phyloP scores from a whole-genome alignment of 352 stramenopile genomes.

The Pythium monospermum region DNA sequence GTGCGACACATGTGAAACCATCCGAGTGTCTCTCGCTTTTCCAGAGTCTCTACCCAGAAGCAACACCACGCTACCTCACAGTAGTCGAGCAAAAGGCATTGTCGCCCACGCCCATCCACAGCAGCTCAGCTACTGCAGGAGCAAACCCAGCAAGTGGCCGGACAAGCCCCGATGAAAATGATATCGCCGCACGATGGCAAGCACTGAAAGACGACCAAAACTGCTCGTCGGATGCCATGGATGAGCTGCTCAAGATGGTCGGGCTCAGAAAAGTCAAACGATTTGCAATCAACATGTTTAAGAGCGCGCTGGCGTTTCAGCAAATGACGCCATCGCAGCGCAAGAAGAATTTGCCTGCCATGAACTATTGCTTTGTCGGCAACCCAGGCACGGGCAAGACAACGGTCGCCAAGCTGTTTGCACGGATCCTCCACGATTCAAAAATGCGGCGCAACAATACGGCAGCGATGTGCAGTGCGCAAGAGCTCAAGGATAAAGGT shows the following conservation, averaged over 20 bases:
- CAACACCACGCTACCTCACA: conserved; percentile 37
- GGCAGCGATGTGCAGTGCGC: conserved; percentile 42
- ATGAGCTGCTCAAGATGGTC: conserved; percentile 76
- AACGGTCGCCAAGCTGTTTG: conserved; percentile 79
- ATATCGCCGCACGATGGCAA: conserved; percentile 40
- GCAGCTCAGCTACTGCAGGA: neutral
- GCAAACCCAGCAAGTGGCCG: too few species aligned
- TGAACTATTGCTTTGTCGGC: conserved; percentile 76
- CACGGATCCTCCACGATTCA: conserved; percentile 74
- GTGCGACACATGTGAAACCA: conserved; percentile 15
- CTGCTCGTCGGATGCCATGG: conserved; percentile 65
- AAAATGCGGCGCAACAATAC: conserved; percentile 42
- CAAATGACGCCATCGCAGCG: conserved; percentile 42
- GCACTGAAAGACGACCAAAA: conserved; percentile 43
- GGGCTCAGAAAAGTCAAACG: conserved; percentile 82
- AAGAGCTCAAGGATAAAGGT: conserved; percentile 72
- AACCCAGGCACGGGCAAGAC: conserved; percentile 78
- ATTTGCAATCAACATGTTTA: conserved; percentile 67
- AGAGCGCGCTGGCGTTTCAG: conserved; percentile 56
- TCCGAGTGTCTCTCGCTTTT: conserved; percentile 46
- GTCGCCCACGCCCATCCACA: neutral
- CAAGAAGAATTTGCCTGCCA: conserved; percentile 63
- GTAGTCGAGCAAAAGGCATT: conserved; percentile 19
- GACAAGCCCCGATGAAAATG: conserved; percentile 1
- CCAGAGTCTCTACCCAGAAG: conserved; percentile 43